Percentiles rank a stretch among this genome's conserved stretches.
phyloP scores from a whole-genome alignment of 257 asterid species.

The Nicotiana sylvestris region DNA sequence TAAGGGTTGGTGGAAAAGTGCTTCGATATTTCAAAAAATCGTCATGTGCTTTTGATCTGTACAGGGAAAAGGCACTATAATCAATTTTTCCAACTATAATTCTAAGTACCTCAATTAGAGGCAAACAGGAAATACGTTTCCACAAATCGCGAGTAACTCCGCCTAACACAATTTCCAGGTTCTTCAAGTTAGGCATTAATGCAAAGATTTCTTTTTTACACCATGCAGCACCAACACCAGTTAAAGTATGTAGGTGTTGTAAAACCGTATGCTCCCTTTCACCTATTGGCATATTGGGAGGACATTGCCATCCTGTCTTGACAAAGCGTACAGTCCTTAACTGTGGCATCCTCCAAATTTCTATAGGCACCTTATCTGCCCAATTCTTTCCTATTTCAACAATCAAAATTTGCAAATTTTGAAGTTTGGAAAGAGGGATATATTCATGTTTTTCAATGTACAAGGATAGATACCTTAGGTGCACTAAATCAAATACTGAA shows the following conservation, averaged over 20 bases:
- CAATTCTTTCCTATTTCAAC: background rate
- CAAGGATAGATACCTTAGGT: constrained; percentile 13
- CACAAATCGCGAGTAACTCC: too few relatives aligned
- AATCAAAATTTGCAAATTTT: constrained; percentile 1
- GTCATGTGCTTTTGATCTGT: background rate
- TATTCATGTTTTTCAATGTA: background rate
- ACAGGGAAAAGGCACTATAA: background rate
- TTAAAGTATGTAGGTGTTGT: constrained; percentile 15
- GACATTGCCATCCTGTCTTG: constrained; percentile 6
- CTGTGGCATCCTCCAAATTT: constrained; percentile 18
- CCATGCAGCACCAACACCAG: constrained; percentile 13
- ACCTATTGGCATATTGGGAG: background rate
- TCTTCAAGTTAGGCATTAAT: constrained; percentile 22
- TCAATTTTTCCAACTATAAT: background rate
- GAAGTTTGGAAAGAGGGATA: background rate
- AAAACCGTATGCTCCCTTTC: background rate
- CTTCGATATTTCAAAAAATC: background rate
- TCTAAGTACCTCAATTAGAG: too few relatives aligned
- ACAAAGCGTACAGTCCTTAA: constrained; percentile 16
- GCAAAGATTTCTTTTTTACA: constrained; percentile 7
- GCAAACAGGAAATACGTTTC: background rate
- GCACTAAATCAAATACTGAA: background rate
- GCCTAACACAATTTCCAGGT: constrained; percentile 11
- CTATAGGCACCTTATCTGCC: background rate
- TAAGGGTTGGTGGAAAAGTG: constrained; percentile 22